Evolutionary conservation across 2,329 filamentous ascomycete genomes (phyloP).

Genomic region (Aureobasidium sp.): DNA sequence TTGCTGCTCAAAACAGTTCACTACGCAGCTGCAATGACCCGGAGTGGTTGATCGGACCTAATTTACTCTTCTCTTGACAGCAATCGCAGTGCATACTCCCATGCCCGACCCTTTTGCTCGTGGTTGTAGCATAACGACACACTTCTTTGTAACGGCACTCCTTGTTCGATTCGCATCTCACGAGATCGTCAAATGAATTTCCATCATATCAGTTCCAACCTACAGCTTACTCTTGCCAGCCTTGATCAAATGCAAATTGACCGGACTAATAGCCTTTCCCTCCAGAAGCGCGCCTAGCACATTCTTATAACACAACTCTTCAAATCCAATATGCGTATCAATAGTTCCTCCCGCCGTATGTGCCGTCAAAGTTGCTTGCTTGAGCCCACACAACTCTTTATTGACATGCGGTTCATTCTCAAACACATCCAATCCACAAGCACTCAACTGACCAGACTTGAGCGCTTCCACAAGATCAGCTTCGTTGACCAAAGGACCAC

Average conservation of each 20-base stretch:
- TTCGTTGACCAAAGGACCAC: slow-evolving; percentile 60
- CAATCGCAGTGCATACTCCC: too few relatives aligned
- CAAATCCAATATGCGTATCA: slow-evolving; percentile 37
- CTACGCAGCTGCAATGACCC: too few relatives aligned
- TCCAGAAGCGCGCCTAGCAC: slow-evolving; percentile 21
- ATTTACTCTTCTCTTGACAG: too few relatives aligned
- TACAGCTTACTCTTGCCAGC: slow-evolving; percentile 9
- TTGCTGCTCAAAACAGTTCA: too few relatives aligned
- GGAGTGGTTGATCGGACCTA: too few relatives aligned
- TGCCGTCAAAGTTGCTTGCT: slow-evolving; percentile 35
- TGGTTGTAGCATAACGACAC: too few relatives aligned
- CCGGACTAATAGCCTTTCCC: slow-evolving; percentile 7
- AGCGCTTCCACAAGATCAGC: slow-evolving; percentile 55
- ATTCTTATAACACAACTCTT: slow-evolving; percentile 34
- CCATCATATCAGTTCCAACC: background rate
- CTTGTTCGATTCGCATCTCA: too few relatives aligned
- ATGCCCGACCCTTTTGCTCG: too few relatives aligned
- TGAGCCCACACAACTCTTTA: slow-evolving; percentile 35
- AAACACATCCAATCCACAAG: slow-evolving; percentile 57
- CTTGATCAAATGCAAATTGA: slow-evolving; percentile 11
- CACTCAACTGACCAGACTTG: slow-evolving; percentile 43
- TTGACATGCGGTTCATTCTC: slow-evolving; percentile 50
- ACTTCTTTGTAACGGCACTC: too few relatives aligned
- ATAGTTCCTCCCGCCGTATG: slow-evolving; percentile 35
- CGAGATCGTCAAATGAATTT: too few relatives aligned